Percentiles rank a stretch among this genome's conserved stretches.
These are phyloP conservation scores for Straminergon stramineum DNA, from an alignment of 225 moss, liverwort and hornwort species.

Conservation along the genomic window DNA sequence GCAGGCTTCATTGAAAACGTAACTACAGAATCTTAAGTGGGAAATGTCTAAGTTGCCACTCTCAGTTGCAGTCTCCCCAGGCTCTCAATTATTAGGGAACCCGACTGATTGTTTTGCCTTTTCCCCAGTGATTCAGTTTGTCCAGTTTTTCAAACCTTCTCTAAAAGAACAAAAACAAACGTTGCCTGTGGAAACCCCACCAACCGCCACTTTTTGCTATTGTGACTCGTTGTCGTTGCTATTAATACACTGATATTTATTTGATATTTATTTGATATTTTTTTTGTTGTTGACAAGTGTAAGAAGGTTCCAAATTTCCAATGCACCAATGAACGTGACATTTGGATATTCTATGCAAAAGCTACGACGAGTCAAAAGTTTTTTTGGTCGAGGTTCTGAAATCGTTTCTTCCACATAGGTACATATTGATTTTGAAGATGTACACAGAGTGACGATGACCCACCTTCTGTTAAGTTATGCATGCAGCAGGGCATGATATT, in stretches of 20 bases:
- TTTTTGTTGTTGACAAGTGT: neutral
- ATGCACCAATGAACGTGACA: accelerated
- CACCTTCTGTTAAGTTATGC: too few species aligned
- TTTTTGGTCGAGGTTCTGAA: neutral
- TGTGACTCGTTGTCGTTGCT: neutral
- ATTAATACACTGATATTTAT: accelerated
- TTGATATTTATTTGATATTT: neutral
- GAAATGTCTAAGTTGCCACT: neutral
- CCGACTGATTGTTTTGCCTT: neutral
- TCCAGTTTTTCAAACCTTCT: neutral
- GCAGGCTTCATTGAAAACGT: neutral
- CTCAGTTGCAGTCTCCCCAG: neutral
- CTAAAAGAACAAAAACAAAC: neutral
- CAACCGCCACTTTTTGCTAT: neutral
- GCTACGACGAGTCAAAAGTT: neutral
- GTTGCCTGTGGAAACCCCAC: too few species aligned
- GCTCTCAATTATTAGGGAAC: neutral
- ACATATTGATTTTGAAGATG: neutral
- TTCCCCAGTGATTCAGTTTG: neutral
- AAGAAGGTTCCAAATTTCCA: neutral
- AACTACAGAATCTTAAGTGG: neutral
- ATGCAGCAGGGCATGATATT: neutral
- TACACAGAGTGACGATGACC: neutral
- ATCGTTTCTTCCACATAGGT: neutral
- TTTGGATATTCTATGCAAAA: neutral